A percentile compares a stretch with the other conserved stretches of the same genome.
Evolutionary conservation across 2,329 filamentous ascomycete genomes (phyloP).

Genomic region (Dichotomopilus funicola): DNA sequence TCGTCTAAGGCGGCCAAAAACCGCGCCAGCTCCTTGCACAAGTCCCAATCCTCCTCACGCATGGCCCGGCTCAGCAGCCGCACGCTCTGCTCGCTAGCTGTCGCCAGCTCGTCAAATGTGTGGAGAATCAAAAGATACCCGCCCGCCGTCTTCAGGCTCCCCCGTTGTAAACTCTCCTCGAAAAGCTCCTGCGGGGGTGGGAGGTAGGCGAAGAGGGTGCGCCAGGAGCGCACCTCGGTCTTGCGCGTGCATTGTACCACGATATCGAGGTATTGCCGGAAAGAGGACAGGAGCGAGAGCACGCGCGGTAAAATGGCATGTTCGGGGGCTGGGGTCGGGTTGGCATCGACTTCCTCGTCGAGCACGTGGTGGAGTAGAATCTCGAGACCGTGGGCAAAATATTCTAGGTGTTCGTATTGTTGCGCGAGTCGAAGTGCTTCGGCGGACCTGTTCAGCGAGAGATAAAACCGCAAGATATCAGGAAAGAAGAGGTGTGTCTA

Average conservation of each 20-base stretch:
- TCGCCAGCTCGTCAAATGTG: slow-evolving; percentile 63
- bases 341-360: slow-evolving; percentile 81
- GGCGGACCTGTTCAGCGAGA: slow-evolving; percentile 68
- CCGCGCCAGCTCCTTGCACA: slow-evolving; percentile 91
- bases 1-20: slow-evolving; percentile 91
- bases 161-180: slow-evolving; percentile 79
- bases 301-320: slow-evolving; percentile 59
- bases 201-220: slow-evolving; percentile 83
- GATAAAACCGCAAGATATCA: slow-evolving; percentile 72
- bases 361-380: slow-evolving; percentile 87
- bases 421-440: slow-evolving; percentile 77
- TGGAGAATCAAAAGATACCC: slow-evolving; percentile 95
- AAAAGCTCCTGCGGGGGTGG: slow-evolving; percentile 89
- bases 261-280: slow-evolving; percentile 85
- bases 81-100: slow-evolving; percentile 70
- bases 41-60: slow-evolving; percentile 82
- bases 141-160: slow-evolving; percentile 86
- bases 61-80: slow-evolving; percentile 76
- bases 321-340: slow-evolving; percentile 52
- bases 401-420: slow-evolving; percentile 79
- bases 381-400: slow-evolving; percentile 89
- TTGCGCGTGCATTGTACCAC: slow-evolving; percentile 96
- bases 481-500: slow-evolving; percentile 91
- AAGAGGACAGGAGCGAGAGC: slow-evolving; percentile 60
- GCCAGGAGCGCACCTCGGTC: slow-evolving; percentile 92